Evolutionary conservation across 73 alveolate species (phyloP).

Genomic region (Tetrahymena malaccensis): DNA sequence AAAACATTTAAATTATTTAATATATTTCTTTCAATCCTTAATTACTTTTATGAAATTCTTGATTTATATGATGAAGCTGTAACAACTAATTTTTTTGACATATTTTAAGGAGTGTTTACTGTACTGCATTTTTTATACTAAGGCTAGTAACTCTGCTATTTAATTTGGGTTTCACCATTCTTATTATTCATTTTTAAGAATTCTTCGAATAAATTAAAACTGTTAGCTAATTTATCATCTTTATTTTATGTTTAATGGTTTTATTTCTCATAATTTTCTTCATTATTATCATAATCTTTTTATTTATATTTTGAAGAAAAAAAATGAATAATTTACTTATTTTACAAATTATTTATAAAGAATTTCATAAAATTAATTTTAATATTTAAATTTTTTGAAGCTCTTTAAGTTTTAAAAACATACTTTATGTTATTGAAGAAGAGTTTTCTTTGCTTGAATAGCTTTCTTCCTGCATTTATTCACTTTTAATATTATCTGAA

Average conservation of each 20-base stretch:
- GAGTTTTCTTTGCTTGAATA: neutral
- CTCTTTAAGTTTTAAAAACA: no score
- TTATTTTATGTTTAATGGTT: no score
- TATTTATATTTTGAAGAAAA: no score
- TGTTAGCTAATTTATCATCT: neutral
- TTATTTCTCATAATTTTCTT: neutral
- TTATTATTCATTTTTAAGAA: no score
- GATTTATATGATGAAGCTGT: neutral
- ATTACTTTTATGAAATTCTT: neutral
- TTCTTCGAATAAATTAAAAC: neutral
- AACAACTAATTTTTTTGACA: neutral
- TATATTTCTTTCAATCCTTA: no score
- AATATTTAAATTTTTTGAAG: no score
- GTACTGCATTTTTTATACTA: neutral
- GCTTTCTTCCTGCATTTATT: no score
- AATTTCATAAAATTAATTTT: no score
- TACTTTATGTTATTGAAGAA: neutral
- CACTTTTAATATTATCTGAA: neutral
- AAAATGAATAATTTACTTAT: no score
- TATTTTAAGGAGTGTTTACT: neutral
- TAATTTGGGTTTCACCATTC: neutral
- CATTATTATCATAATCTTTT: neutral
- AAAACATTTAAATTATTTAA: no score
- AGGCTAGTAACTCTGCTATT: neutral
- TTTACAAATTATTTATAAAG: no score